A percentile compares a stretch with the other conserved stretches of the same genome.
Conservation (phyloP, 1,139 yeast species). For the Zygosaccharomyces sapae region DNA sequence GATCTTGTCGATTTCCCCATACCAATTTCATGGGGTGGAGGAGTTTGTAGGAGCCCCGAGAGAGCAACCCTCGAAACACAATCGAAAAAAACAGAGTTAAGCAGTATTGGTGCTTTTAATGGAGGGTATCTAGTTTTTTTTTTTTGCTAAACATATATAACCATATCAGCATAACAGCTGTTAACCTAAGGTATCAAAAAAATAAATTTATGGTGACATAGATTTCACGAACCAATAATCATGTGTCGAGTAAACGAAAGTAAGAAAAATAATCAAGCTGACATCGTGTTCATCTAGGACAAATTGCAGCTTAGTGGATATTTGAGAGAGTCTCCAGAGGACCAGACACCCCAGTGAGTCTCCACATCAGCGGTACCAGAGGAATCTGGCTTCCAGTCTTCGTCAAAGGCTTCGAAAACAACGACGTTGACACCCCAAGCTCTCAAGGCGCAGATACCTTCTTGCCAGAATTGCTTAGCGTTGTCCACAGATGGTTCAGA, state of each 20-base stretch:
- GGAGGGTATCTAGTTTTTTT: conserved; percentile 6
- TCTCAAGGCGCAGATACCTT: conserved; percentile 86
- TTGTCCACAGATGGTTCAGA: conserved; percentile 65
- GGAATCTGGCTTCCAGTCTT: conserved; percentile 90
- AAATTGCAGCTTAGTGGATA: conserved; percentile 58
- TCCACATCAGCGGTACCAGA: conserved; percentile 84
- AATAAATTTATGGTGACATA: no score
- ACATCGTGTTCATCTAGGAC: conserved; percentile 11
- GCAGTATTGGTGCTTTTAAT: no score
- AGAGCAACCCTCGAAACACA: no score
- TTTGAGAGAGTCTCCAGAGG: conserved; percentile 51
- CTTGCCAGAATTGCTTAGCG: conserved; percentile 78
- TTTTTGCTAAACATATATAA: conserved; percentile 4
- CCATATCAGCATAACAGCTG: conserved; percentile 6
- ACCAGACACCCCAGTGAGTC: conserved; percentile 90
- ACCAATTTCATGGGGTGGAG: not conserved
- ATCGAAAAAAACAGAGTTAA: no score
- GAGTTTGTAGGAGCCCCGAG: no score
- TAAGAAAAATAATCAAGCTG: not conserved
- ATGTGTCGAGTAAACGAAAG: conserved; percentile 2
- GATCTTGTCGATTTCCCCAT: not conserved
- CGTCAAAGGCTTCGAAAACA: conserved; percentile 92
- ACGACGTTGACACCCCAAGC: conserved; percentile 93
- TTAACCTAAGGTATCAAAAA: no score
- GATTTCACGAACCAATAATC: conserved; percentile 5